Evolutionary conservation across 768 basidiomycete genomes (phyloP), one percentile per base, ranked within the genome.

Genomic region (Naganishia kalamii): DNA sequence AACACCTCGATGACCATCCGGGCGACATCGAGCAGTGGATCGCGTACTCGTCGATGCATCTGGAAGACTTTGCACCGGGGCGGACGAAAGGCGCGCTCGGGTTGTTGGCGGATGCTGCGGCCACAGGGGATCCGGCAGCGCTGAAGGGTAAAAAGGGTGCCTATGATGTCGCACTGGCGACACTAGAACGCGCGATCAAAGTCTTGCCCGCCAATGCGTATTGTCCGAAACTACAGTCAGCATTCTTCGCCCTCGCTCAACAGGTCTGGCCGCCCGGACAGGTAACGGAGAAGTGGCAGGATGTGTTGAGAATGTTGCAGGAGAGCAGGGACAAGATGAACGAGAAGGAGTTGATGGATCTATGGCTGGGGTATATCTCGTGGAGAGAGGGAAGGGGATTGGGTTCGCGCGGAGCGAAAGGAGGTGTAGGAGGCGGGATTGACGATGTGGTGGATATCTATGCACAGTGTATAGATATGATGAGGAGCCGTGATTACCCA

Each of bases 321-420:
- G n/a, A 19, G 23, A 57, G 35, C 54, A 27, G 8, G 37, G 54
- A 57, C 19, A 57, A 40, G 35, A 21, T 57, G 1, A 30, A 61
- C 15, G 60, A 63, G 25, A 46, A 37, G 23, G 69, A 67, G 25
- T 57, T 72, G 62, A 74, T 76, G 68, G 68, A 70, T 3, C 40
- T 79, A 4, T 78, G 77, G 76, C 62, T 75, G 27, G 72, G 68
- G 12, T 81, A 77, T 46, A 70, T 80, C 54, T 63, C 65, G 11
- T 79, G 78, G 75, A 32, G 77, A 49, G 74, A 75, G 65, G 73
- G 73, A 4, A 68, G 74, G 44, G 75, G 75, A 1, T 70, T 75
- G 37, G 68, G 70, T 32, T 65, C 65, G n/a, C n/a, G 25, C 25
- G 25, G 7, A 17, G 30, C 43, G 1, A 63, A 65, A 49, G 63